Evolutionary conservation across 139 green algal genomes (phyloP).

Genomic region (Parachlorella kessleri): DNA sequence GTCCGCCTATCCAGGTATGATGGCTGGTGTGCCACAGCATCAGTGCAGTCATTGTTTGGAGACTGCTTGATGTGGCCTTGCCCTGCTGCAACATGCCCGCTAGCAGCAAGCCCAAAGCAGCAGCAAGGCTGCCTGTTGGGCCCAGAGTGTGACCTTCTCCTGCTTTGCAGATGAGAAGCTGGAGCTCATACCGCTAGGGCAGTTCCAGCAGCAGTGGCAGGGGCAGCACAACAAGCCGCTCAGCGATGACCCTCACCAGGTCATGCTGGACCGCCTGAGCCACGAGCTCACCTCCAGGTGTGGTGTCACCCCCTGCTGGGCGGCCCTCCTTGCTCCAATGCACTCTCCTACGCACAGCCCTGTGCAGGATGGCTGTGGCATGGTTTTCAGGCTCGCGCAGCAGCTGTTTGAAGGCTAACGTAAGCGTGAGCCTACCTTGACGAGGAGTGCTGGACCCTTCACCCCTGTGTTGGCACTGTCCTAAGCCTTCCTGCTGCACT

Average conservation of each 20-base stretch:
- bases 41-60: too few relatives aligned
- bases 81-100: background rate
- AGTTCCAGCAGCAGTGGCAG: conserved; percentile 35
- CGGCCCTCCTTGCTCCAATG: too few relatives aligned
- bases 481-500: background rate
- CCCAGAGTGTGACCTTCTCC: background rate
- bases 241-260: conserved; percentile 21
- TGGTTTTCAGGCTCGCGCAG: background rate
- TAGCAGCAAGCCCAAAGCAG: too few relatives aligned
- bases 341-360: background rate
- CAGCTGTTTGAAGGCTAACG: background rate
- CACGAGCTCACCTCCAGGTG: conserved; percentile 36
- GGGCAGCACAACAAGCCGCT: background rate
- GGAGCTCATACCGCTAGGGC: conserved; percentile 49
- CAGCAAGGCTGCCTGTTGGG: background rate
- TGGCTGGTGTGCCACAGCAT: background rate
- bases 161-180: conserved; percentile 39
- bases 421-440: background rate
- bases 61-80: background rate
- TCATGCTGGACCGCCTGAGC: conserved; percentile 38
- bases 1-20: conserved; percentile 51
- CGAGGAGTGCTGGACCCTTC: background rate
- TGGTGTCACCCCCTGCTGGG: too few relatives aligned
- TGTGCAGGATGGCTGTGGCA: background rate
- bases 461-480: background rate